Evolutionary conservation across 169 alveolate species (phyloP), one percentile per base, ranked within the genome.

Genomic region (Plasmodium coatneyi): DNA sequence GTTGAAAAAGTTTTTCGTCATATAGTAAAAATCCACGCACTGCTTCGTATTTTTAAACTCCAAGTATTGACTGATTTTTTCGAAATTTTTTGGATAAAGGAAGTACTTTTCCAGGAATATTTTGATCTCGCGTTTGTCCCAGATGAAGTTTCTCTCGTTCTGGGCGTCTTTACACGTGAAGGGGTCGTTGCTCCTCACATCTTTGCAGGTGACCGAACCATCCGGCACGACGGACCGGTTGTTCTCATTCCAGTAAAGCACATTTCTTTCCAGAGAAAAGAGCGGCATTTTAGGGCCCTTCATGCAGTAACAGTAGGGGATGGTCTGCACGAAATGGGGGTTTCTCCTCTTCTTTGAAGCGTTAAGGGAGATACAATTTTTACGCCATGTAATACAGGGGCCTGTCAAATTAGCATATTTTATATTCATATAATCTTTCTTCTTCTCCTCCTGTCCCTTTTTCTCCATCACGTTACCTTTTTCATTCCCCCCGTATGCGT

Each of bases 31-130:
- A 49, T 92, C 97, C 30, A 97, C 97, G 56, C 99, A 97, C 92
- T 97, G 98, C 34, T 96, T 89, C 78, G 97, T 93, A 54, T 95
- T 96, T 60, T 97, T 97, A 32, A 95, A 93, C 80, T 97, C 99
- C 78, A 97, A 91, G 82, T 91, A 96, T 32, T 97, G 97, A 32
- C 98, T 97, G 70, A 97, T 97, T 56, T 97, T 97, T 46, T 96
- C 96, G 89, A 97, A 97, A 81, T 97, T 97, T 66, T 97, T 97
- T 25, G 99, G 99, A 84, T 97, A 97, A 97, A 96, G 93, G 49
- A 97, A 92, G 60, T 96, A 97, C 92, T 97, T 96, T 84, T 97
- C 98, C 9, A 97, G 92, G 76, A 96, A 97, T 19, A 91, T 95
- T 66, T 97, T 95, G 43, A 96, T 96, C 71, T 97, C 98, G 34